phyloP scores from a whole-genome alignment of 2,329 filamentous ascomycete genomes.

The Dactylellina cionopaga region DNA sequence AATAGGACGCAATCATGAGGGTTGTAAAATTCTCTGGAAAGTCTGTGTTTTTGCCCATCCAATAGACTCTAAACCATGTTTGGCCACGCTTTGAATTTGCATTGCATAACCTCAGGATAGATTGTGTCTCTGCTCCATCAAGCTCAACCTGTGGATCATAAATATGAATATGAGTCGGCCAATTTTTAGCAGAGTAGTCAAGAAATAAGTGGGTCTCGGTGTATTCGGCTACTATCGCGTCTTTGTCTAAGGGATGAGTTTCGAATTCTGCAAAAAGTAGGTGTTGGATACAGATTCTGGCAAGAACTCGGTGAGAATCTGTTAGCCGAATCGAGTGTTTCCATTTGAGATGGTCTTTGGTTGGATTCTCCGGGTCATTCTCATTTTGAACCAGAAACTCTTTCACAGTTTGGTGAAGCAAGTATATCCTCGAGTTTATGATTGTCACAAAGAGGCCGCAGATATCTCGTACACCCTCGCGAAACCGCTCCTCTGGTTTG shows the following conservation, averaged over 20 bases:
- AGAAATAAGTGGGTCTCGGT: not conserved
- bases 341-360: not conserved
- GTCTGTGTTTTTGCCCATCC: not conserved
- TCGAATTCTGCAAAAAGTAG: constrained; percentile 7
- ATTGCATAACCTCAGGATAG: constrained; percentile 7
- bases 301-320: constrained; percentile 12
- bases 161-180: constrained; percentile 1
- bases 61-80: constrained; percentile 17
- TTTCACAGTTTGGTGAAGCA: constrained; percentile 48
- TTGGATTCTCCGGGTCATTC: not conserved
- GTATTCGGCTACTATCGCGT: not conserved
- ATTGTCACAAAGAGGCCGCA: constrained; percentile 46
- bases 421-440: constrained; percentile 35
- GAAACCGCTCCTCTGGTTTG: constrained; percentile 2
- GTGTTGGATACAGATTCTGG: constrained; percentile 3
- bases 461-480: constrained; percentile 10
- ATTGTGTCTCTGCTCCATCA: no score
- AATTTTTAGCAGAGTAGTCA: constrained; percentile 16
- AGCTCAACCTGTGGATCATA: not conserved
- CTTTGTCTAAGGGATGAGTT: not conserved
- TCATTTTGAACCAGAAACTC: constrained; percentile 31
- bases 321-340: not conserved
- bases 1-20: constrained; percentile 9
- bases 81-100: not conserved
- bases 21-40: not conserved